Conservation (phyloP, 2,329 filamentous ascomycete genomes). For the Diaporthe longicolla region DNA sequence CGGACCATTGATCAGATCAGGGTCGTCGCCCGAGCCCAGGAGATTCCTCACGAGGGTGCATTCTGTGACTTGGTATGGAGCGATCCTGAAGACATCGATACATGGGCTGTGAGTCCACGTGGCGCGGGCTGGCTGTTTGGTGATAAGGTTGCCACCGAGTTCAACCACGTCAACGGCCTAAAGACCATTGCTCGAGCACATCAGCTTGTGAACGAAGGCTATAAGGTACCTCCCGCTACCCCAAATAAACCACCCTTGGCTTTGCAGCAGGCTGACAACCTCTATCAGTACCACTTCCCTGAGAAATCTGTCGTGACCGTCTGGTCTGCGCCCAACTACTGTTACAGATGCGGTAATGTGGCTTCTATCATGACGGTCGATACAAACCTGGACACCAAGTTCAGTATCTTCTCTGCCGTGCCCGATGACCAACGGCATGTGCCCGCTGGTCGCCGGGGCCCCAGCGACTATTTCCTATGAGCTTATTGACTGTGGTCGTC, state of each 20-base stretch:
- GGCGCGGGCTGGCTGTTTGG: conserved; percentile 99
- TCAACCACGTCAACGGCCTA: conserved; percentile 96
- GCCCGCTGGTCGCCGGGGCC: conserved; percentile 77
- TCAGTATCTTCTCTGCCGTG: conserved; percentile 93
- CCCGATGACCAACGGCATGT: conserved; percentile 87
- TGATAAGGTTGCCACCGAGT: conserved; percentile 97
- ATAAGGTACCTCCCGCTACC: conserved; percentile 76
- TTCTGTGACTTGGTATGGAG: conserved; percentile 99
- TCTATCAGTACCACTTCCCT: conserved; percentile 84
- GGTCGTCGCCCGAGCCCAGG: conserved; percentile 96
- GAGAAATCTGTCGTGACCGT: conserved; percentile 97
- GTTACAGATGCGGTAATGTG: conserved; percentile 95
- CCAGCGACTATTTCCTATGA: conserved; percentile 79
- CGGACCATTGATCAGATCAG: conserved; percentile 99
- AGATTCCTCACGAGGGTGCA: conserved; percentile 97
- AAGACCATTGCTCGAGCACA: conserved; percentile 97
- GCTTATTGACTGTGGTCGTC: conserved; percentile 39
- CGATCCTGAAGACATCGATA: conserved; percentile 96
- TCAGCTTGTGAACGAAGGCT: conserved; percentile 97
- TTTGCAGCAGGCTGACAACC: conserved; percentile 48
- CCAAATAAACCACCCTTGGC: not conserved
- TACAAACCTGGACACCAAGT: conserved; percentile 87
- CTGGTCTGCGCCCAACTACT: conserved; percentile 97
- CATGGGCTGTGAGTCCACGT: conserved; percentile 93
- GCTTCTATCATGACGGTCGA: conserved; percentile 96